phyloP scores from a whole-genome alignment of 2,329 filamentous ascomycete genomes.

The Diatrype stigma region DNA sequence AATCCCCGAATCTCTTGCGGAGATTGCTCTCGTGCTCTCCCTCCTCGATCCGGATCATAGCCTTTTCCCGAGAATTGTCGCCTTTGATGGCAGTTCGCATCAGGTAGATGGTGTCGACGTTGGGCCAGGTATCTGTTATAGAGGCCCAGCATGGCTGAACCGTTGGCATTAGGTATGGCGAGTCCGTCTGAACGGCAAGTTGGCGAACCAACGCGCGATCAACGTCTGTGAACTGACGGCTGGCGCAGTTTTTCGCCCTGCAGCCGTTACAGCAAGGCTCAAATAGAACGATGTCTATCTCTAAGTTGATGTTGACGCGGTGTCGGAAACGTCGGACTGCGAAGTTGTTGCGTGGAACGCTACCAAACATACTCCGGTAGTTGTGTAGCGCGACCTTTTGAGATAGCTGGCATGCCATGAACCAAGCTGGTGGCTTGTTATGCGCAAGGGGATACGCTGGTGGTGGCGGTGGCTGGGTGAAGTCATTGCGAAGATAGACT shows the following conservation, averaged over 20 bases:
- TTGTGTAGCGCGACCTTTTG: constrained; percentile 13
- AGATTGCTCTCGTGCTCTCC: constrained; percentile 16
- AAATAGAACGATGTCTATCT: constrained; percentile 23
- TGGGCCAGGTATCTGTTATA: constrained; percentile 23
- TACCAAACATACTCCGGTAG: constrained; percentile 25
- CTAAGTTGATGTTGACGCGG: constrained; percentile 20
- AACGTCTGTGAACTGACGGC: constrained; percentile 18
- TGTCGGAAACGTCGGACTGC: not conserved
- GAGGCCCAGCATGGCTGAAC: constrained; percentile 24
- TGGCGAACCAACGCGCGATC: constrained; percentile 21
- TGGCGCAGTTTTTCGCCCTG: constrained; percentile 23
- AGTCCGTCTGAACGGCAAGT: constrained; percentile 26
- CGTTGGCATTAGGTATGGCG: constrained; percentile 10
- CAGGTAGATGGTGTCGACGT: constrained; percentile 26
- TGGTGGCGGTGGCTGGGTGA: constrained; percentile 3
- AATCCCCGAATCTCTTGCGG: constrained; percentile 21
- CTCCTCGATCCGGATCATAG: constrained; percentile 22
- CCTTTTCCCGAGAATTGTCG: constrained; percentile 18
- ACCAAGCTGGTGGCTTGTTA: constrained; percentile 22
- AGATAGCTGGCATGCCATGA: constrained; percentile 18
- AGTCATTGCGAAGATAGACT: constrained; percentile 25
- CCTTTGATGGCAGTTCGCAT: constrained; percentile 22
- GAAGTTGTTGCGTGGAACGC: constrained; percentile 4
- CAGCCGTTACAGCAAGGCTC: constrained; percentile 29
- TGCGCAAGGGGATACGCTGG: constrained; percentile 13